Base-by-base conservation (phyloP, 371 early-diverging fungal species). In the Lichtheimia corymbifera region DNA sequence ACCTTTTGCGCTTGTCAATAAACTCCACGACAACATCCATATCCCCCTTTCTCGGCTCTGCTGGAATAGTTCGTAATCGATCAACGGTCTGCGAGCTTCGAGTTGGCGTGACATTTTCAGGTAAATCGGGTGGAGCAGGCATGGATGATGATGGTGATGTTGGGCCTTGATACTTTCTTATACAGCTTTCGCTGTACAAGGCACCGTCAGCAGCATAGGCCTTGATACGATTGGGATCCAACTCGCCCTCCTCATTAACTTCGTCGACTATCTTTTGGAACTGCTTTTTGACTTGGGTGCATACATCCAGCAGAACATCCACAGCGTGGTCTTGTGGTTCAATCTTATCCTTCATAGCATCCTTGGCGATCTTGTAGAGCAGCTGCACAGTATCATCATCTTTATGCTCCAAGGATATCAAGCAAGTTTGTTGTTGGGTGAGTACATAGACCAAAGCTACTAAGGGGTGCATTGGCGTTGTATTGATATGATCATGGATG, bases 311-410 rank as follows among this genome's bases (percentile, higher is more conserved):
- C 47, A 61, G 41, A 30, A 52, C 47, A 18, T 35, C 55, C 20
- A 22, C 45, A 11, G 52, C 41, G 7, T 3, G 40, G 28, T 51
- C 25, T 17, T 59, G 50, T 11, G 6, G 20, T 35, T 35, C 28
- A 7, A 59, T 15, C 25, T 59, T 18, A 30, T 41, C 6, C 6
- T 50, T 35, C 25, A 59, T 14, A 14, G 59, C 22, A 40, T 59
- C 44, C 50, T 51, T 51, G 35, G 51, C 52, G n/a, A 59, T 49
- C 12, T 15, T 12, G 41, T 59, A 52, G 9, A 59, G 52, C 43
- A 59, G 24, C 43, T 50, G 27, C 13, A 59, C 59, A 50, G 59
- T 59, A 6, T 50, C 51, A 42, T 59, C 59, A 27, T 59, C 50
- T 43, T 52, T 59, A 51, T 51, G 50, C 40, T 51, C 42, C 20